Conservation (phyloP, 169 alveolate species). For the Cryptosporidium felis region DNA sequence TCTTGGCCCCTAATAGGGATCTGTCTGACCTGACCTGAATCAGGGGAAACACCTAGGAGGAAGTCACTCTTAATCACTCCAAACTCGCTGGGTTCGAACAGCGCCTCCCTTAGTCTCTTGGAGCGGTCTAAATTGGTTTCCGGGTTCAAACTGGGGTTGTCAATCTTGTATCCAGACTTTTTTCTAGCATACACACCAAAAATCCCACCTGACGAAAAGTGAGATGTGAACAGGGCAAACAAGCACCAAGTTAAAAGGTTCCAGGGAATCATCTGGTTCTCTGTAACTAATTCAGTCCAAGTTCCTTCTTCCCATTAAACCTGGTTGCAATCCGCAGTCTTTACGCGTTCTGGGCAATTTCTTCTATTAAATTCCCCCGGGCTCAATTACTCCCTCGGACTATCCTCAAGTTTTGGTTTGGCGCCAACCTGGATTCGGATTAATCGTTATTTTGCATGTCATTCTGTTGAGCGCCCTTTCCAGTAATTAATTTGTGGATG, state of each 20-base stretch:
- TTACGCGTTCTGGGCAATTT: too few species aligned
- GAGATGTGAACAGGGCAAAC: too few species aligned
- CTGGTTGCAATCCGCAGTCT: too few species aligned
- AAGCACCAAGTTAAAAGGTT: too few species aligned
- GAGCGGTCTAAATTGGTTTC: constrained; percentile 52
- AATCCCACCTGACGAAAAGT: too few species aligned
- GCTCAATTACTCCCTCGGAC: too few species aligned
- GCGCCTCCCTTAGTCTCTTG: constrained; percentile 41
- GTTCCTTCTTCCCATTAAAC: too few species aligned
- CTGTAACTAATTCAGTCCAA: too few species aligned
- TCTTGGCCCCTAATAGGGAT: constrained; percentile 30
- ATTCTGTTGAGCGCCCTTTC: neutral
- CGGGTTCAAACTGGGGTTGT: neutral
- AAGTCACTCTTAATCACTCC: constrained; percentile 8
- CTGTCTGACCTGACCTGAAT: neutral
- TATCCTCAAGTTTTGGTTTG: constrained; percentile 6
- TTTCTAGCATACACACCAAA: too few species aligned
- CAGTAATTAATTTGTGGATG: neutral
- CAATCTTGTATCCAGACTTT: neutral
- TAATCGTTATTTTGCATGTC: constrained; percentile 6
- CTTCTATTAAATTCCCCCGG: too few species aligned
- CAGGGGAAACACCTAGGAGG: neutral
- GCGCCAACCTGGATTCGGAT: constrained; percentile 27
- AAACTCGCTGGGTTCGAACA: constrained; percentile 32
- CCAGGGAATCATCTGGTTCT: too few species aligned